Percentiles rank a stretch among this genome's conserved stretches.
Conservation (phyloP, 495 filamentous ascomycete species). For the Daldinia caldariorum region DNA sequence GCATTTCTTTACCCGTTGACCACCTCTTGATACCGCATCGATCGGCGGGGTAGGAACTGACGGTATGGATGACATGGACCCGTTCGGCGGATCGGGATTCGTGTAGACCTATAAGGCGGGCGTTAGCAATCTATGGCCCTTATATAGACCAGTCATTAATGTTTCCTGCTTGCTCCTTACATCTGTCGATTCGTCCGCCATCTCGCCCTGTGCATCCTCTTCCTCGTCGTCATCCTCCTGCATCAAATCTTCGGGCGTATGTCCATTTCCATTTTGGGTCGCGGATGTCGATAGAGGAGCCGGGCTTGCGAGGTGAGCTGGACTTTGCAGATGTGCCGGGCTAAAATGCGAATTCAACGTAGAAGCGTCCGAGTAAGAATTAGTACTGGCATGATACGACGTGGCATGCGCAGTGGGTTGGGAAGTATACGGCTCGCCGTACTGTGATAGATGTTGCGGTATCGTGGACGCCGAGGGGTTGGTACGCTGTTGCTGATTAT, state of each 20-base stretch:
- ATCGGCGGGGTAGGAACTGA: constrained; percentile 44
- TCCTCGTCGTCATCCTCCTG: constrained; percentile 42
- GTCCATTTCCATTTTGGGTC: constrained; percentile 39
- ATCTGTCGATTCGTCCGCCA: constrained; percentile 47
- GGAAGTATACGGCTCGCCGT: constrained; percentile 43
- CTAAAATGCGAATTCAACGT: constrained; percentile 43
- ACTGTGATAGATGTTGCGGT: constrained; percentile 49
- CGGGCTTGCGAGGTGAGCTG: constrained; percentile 39
- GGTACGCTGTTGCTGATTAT: constrained; percentile 43
- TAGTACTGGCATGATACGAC: constrained; percentile 37
- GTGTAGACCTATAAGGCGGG: constrained; percentile 39
- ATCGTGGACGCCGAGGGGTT: constrained; percentile 50
- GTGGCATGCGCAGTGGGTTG: constrained; percentile 41
- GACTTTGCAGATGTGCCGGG: constrained; percentile 35
- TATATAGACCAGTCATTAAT: not conserved
- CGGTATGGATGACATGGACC: constrained; percentile 33
- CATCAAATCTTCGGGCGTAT: constrained; percentile 40
- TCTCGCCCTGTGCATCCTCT: constrained; percentile 47
- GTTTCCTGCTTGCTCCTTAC: constrained; percentile 26
- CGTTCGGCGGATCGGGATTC: constrained; percentile 35
- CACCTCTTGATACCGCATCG: constrained; percentile 34
- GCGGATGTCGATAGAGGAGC: constrained; percentile 42
- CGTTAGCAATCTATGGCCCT: constrained; percentile 12
- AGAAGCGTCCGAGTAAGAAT: constrained; percentile 42
- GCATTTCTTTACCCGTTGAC: constrained; percentile 37